Conservation (phyloP, 495 filamentous ascomycete genomes). For the Thozetella sp. region DNA sequence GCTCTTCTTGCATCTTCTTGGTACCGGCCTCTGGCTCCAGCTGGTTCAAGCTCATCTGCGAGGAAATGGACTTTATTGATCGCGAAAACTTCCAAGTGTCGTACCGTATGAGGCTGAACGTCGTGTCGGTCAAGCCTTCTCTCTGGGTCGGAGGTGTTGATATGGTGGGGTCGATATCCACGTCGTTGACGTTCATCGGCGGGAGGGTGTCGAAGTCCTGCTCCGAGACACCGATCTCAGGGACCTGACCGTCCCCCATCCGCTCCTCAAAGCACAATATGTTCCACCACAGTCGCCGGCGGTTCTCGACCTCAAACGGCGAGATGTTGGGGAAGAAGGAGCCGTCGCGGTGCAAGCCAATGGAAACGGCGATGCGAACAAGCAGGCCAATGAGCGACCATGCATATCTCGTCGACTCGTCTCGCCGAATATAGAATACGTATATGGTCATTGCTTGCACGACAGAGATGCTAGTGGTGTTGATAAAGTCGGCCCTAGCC, state of each 20-base stretch:
- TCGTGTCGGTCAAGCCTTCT: constrained; percentile 5
- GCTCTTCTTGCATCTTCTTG: no score
- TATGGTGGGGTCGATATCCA: constrained; percentile 6
- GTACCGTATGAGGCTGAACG: constrained; percentile 7
- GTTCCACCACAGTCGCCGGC: constrained; percentile 46
- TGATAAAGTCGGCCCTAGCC: constrained; percentile 3
- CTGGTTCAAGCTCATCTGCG: no score
- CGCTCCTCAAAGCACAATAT: constrained; percentile 9
- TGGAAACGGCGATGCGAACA: constrained; percentile 6
- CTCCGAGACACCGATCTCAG: constrained; percentile 2
- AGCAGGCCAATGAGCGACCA: constrained; percentile 9
- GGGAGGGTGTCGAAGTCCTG: constrained; percentile 6
- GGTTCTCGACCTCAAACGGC: constrained; percentile 53
- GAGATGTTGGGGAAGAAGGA: constrained; percentile 10
- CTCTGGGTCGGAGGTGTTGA: neutral
- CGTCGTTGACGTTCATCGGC: constrained; percentile 8
- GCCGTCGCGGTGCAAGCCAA: constrained; percentile 13
- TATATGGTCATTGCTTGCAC: constrained; percentile 10
- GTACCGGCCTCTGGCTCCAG: no score
- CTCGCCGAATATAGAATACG: constrained; percentile 1
- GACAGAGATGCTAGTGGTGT: constrained; percentile 4
- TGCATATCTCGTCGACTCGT: neutral
- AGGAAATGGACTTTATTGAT: no score
- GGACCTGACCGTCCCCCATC: constrained; percentile 9
- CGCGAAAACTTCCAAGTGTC: constrained; percentile 7